Evolutionary conservation across 148 eudicot genomes (phyloP).

Genomic region (Vaccinium darrowii): DNA sequence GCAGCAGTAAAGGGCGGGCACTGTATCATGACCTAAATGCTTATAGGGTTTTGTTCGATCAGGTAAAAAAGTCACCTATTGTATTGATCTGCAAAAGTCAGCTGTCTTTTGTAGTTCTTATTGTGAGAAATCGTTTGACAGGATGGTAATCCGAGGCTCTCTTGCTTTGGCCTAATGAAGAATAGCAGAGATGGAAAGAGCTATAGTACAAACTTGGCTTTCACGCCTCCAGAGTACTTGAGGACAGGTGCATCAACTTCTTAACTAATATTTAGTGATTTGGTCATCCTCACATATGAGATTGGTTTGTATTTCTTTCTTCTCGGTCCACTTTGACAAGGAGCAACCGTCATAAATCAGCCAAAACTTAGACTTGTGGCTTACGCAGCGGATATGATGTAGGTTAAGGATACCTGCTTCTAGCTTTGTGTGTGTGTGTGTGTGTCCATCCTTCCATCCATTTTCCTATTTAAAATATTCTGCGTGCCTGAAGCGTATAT

Average conservation of each 20-base stretch:
- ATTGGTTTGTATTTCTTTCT: neutral
- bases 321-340: neutral
- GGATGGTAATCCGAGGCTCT: constrained; percentile 91
- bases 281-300: neutral
- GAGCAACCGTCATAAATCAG: neutral
- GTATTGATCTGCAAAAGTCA: neutral
- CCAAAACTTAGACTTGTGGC: neutral
- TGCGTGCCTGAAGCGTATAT: neutral
- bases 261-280: neutral
- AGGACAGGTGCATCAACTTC: constrained; percentile 60
- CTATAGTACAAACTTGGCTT: constrained; percentile 85
- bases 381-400: neutral
- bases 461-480: neutral
- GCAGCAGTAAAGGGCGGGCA: constrained; percentile 78
- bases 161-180: constrained; percentile 91
- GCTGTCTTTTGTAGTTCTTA: constrained; percentile 15
- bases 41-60: constrained; percentile 77
- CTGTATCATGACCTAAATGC: constrained; percentile 87
- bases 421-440: neutral
- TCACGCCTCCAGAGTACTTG: constrained; percentile 92
- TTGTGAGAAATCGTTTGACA: constrained; percentile 39
- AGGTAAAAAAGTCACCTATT: constrained; percentile 33
- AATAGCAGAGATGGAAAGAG: constrained; percentile 93
- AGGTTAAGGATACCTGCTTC: constrained; percentile 1
- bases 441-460: neutral